A percentile compares a stretch with the other conserved stretches of the same genome.
Conservation (phyloP, 495 filamentous ascomycete species). For the Podospora bellae-mahoneyi region DNA sequence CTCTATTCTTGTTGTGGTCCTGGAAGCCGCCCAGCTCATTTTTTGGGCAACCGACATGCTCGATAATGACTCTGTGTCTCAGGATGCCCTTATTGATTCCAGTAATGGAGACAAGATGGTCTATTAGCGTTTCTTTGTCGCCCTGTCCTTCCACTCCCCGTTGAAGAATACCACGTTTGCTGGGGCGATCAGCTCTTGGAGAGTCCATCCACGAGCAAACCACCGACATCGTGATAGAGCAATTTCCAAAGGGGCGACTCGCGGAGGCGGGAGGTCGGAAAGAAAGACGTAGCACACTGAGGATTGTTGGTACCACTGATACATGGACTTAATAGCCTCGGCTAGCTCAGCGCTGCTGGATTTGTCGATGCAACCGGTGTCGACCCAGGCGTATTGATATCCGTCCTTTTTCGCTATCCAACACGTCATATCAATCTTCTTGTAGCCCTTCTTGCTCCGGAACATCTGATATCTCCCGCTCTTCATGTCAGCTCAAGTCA, state of each 20-base stretch:
- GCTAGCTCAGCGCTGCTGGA: conserved; percentile 38
- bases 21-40: conserved; percentile 24
- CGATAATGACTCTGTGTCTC: not conserved
- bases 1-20: conserved; percentile 21
- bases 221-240: conserved; percentile 19
- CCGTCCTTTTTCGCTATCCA: not conserved
- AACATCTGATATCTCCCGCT: not conserved
- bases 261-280: not conserved
- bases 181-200: conserved; percentile 36
- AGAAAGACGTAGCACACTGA: conserved; percentile 35
- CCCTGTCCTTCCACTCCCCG: conserved; percentile 25
- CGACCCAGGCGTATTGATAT: conserved; percentile 36
- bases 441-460: conserved; percentile 6
- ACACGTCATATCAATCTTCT: conserved; percentile 1
- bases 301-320: conserved; percentile 35
- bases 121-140: conserved; percentile 19
- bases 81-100: conserved; percentile 10
- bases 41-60: conserved; percentile 10
- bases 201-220: conserved; percentile 38
- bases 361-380: conserved; percentile 47
- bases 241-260: not conserved
- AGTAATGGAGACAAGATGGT: conserved; percentile 15
- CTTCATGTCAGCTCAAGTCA: conserved; percentile 10
- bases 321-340: conserved; percentile 51
- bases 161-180: conserved; percentile 30